These are phyloP conservation scores for Acmispon strigosus DNA, from an alignment of 306 rosid genomes.

Conservation along the genomic window DNA sequence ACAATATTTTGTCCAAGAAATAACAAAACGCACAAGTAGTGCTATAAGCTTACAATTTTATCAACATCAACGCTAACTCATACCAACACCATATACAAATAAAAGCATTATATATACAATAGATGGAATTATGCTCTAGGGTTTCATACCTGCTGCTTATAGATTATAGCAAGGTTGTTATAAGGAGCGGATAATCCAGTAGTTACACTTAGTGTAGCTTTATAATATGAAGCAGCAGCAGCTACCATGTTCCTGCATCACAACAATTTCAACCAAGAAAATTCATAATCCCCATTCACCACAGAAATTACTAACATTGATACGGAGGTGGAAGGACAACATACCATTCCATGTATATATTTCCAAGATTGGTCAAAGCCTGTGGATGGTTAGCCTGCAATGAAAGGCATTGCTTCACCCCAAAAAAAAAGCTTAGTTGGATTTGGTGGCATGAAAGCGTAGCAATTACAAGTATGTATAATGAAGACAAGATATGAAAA, in stretches of 20 bases:
- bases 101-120: not conserved
- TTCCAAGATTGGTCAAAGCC: constrained; percentile 95
- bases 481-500: constrained; percentile 4
- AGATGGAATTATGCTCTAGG: not conserved
- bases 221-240: constrained; percentile 91
- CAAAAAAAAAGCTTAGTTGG: constrained; percentile 22
- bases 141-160: constrained; percentile 78
- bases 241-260: constrained; percentile 82
- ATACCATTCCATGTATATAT: constrained; percentile 97
- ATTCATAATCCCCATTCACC: not conserved
- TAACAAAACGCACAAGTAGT: not conserved
- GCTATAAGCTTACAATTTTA: not conserved
- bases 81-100: not conserved
- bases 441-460: not conserved
- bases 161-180: constrained; percentile 88
- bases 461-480: not conserved
- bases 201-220: constrained; percentile 89
- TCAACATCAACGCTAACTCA: not conserved
- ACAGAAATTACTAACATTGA: not conserved
- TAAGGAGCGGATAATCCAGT: constrained; percentile 95
- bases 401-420: constrained; percentile 84
- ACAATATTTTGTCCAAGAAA: constrained; percentile 7
- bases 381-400: constrained; percentile 94
- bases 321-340: constrained; percentile 3
- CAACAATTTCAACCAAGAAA: constrained; percentile 5